Base-by-base conservation (phyloP, 2,329 filamentous ascomycete species). In the Biscogniauxia marginata region DNA sequence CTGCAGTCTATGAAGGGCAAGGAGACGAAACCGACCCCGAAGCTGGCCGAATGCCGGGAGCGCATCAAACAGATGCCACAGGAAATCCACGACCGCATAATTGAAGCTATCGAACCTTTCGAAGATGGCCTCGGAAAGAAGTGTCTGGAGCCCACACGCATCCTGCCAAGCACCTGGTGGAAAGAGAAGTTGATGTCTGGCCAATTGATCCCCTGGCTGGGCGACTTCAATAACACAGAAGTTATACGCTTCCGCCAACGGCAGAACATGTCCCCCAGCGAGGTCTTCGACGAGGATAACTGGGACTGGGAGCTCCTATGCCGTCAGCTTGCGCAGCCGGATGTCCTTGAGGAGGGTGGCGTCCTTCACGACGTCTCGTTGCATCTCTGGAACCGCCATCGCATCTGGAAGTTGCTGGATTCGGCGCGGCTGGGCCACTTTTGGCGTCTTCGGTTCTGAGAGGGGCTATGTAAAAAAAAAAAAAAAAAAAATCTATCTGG, bases 261-360 rank as follows among this genome's bases (percentile, higher is more conserved):
- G n/a, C n/a, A n/a, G n/a, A n/a, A n/a, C n/a, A n/a, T n/a, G n/a
- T n/a, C n/a, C 13, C 25, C 50, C 7, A 8, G 16, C 19, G 1
- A 11, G 8, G 30, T 3, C 5, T 24, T 46, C 23, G 24, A 52
- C 21, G 57, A 62, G 8, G 18, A 49, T 6, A 50, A 52, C 46
- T 59, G 64, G 50, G 65, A 68, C 51, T 68, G 65, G 65, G 65
- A 68, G 53, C 34, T 57, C 3, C 55, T 67, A 2, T 63, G 60
- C 18, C 65, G 65, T 1, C 48, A 63, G 24, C 57, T 68, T 6
- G 61, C 55, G 4, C 61, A 63, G 53, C 25, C 25, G 0, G 11
- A 57, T 11, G 54, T 62, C 6, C 53, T 60, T n/a, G 50, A 58
- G 9, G 8, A 3, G 6, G 22, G 34, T 2, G 58, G 60, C 13